Conservation (phyloP, 345 rosid genomes). For the Euphorbia lathyris region DNA sequence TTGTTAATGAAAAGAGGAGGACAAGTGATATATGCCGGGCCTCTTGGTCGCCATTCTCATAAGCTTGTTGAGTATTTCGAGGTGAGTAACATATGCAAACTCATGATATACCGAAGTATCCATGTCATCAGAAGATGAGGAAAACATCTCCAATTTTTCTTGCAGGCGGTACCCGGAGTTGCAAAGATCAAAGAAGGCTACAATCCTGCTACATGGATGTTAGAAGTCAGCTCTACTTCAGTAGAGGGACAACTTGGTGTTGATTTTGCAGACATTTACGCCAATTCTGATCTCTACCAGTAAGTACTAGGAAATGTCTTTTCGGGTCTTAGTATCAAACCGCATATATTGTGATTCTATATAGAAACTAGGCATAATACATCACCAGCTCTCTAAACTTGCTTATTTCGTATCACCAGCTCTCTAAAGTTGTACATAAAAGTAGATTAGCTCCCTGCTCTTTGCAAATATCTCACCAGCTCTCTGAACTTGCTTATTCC, state of each 20-base stretch:
- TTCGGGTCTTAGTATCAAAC: not conserved
- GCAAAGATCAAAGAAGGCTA: constrained; percentile 19
- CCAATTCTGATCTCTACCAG: constrained; percentile 20
- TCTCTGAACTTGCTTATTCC: no score
- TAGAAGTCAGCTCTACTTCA: constrained; percentile 17
- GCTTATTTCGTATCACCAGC: no score
- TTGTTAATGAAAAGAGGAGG: constrained; percentile 25
- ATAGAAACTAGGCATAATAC: no score
- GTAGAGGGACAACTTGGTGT: constrained; percentile 11
- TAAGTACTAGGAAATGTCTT: not conserved
- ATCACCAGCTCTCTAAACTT: no score
- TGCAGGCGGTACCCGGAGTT: constrained; percentile 20
- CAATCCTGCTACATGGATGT: constrained; percentile 34
- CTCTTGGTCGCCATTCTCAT: constrained; percentile 13
- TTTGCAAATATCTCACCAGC: no score
- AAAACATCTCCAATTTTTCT: not conserved
- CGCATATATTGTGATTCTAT: not conserved
- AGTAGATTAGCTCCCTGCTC: no score
- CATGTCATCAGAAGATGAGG: no score
- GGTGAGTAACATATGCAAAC: not conserved
- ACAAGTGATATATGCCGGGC: constrained; percentile 18
- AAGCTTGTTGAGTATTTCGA: constrained; percentile 20
- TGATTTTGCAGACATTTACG: constrained; percentile 25
- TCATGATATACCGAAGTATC: no score
- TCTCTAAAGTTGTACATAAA: no score